Conservation (phyloP, 2,329 filamentous ascomycete genomes). For the Aureobasidium musti region DNA sequence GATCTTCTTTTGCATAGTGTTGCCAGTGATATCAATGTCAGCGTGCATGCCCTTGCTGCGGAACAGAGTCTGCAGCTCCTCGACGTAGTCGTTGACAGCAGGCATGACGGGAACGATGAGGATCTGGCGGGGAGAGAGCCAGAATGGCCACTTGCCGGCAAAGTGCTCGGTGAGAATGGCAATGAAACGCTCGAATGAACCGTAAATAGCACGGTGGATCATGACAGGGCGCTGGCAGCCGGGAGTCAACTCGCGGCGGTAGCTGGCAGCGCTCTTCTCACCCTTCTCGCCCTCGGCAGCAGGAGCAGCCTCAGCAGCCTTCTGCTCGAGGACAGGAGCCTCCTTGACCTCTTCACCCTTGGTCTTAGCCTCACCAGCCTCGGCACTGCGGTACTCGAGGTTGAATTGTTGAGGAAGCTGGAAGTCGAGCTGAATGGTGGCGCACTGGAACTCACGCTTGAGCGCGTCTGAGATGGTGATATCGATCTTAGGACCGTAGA, state of each 20-base stretch:
- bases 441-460: slow-evolving; percentile 81
- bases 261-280: slow-evolving; percentile 32
- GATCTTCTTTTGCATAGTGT: slow-evolving; percentile 89
- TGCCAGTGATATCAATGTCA: slow-evolving; percentile 70
- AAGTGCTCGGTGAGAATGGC: slow-evolving; percentile 83
- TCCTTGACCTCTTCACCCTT: slow-evolving; percentile 44
- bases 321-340: slow-evolving; percentile 38
- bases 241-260: slow-evolving; percentile 58
- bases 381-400: slow-evolving; percentile 69
- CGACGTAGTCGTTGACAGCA: slow-evolving; percentile 69
- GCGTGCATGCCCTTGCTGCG: slow-evolving; percentile 68
- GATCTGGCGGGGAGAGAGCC: slow-evolving; percentile 81
- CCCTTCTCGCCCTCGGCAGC: slow-evolving; percentile 36
- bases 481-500: slow-evolving; percentile 98
- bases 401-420: slow-evolving; percentile 83
- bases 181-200: slow-evolving; percentile 68
- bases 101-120: slow-evolving; percentile 77
- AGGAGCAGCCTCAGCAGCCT: slow-evolving; percentile 40
- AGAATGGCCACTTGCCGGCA: slow-evolving; percentile 86
- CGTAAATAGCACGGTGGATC: slow-evolving; percentile 79
- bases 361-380: slow-evolving; percentile 46
- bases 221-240: slow-evolving; percentile 81
- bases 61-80: slow-evolving; percentile 70
- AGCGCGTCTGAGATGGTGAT: slow-evolving; percentile 90
- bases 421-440: slow-evolving; percentile 94